Evolutionary conservation across 768 basidiomycete species (phyloP).

Genomic region (Strobilomyces dryophilus): DNA sequence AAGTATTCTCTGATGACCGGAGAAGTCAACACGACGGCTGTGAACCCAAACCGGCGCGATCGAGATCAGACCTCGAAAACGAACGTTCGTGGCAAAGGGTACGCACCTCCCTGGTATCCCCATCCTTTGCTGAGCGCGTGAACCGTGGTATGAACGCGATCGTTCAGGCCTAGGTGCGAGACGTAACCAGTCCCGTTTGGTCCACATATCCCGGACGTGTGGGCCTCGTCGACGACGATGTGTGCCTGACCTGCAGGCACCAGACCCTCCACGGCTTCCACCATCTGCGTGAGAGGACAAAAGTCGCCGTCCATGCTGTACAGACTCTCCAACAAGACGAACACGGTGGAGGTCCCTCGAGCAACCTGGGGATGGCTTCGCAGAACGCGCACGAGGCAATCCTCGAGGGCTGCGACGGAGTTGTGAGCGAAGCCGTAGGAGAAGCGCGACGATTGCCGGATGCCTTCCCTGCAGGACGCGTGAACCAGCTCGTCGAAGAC

Average conservation of each 20-base stretch:
- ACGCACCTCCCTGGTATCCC: conserved; percentile 20
- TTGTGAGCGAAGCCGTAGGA: conserved; percentile 44
- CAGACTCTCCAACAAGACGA: conserved; percentile 49
- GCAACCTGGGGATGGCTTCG: conserved; percentile 21
- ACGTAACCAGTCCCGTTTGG: conserved; percentile 41
- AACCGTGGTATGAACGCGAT: conserved; percentile 41
- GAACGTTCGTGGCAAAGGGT: too few relatives aligned
- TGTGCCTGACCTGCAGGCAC: conserved; percentile 37
- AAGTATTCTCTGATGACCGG: conserved; percentile 18
- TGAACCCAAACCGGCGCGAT: neutral
- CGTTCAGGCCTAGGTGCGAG: conserved; percentile 37
- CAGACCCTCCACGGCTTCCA: conserved; percentile 33
- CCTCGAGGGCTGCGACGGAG: conserved; percentile 31
- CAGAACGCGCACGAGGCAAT: conserved; percentile 24
- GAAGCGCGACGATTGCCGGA: conserved; percentile 34
- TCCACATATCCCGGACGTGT: conserved; percentile 52
- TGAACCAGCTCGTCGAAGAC: conserved; percentile 53
- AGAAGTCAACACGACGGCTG: conserved; percentile 20
- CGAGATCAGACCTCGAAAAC: neutral
- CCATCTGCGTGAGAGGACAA: conserved; percentile 41
- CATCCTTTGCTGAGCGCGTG: conserved; percentile 50
- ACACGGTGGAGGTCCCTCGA: conserved; percentile 33
- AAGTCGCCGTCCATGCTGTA: conserved; percentile 65
- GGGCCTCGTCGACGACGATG: conserved; percentile 55
- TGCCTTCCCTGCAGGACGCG: conserved; percentile 49